phyloP scores from a whole-genome alignment of 169 alveolate genomes.

The Plasmodium malariae region DNA sequence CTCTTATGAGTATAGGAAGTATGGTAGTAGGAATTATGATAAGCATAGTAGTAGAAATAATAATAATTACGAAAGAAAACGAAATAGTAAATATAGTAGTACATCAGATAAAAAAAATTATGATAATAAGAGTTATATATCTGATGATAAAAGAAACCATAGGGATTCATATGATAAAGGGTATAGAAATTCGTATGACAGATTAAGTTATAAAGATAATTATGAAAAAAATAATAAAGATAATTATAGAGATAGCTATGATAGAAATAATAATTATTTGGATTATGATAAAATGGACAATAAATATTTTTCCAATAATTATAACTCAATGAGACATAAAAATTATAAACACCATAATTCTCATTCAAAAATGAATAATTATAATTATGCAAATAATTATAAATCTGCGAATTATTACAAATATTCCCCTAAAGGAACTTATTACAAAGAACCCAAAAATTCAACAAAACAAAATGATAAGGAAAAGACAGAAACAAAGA shows the following conservation, averaged over 20 bases:
- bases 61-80: constrained; percentile 47
- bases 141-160: constrained; percentile 57
- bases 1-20: constrained; percentile 32
- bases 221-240: constrained; percentile 47
- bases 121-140: constrained; percentile 34
- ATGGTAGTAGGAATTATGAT: constrained; percentile 13
- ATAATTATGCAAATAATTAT: constrained; percentile 31
- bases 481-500: constrained; percentile 39
- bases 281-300: constrained; percentile 75
- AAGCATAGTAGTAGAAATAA: constrained; percentile 30
- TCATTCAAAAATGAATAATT: constrained; percentile 44
- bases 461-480: constrained; percentile 33
- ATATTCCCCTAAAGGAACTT: constrained; percentile 35
- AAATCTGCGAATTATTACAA: constrained; percentile 55
- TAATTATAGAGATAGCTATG: constrained; percentile 17
- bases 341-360: constrained; percentile 29
- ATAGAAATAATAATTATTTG: constrained; percentile 37
- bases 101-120: constrained; percentile 28
- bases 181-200: constrained; percentile 42
- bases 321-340: constrained; percentile 64
- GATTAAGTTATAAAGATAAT: constrained; percentile 43
- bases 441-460: constrained; percentile 15
- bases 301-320: constrained; percentile 57
- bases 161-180: constrained; percentile 36
- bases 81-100: constrained; percentile 41